Evolutionary conservation across 768 basidiomycete genomes (phyloP), one percentile per base, ranked within the genome.

Genomic region (Xerocomus brunneocitrinus): DNA sequence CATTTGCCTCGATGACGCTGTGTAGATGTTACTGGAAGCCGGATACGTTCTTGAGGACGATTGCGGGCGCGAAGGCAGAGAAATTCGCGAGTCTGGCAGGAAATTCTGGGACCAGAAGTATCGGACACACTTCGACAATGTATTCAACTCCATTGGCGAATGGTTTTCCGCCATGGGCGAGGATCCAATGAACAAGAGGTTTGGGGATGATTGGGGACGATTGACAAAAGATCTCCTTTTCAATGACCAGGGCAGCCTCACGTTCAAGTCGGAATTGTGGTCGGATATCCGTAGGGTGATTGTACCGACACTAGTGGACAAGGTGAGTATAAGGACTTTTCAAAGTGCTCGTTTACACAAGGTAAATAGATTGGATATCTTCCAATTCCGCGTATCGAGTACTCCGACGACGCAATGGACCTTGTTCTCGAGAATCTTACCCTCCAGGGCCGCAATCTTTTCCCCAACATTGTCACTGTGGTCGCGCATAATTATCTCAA

Each of bases 341-440:
- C 24, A 49, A 9, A 50, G 8, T 25, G 13, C 13, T 42, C 32
- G 35, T 13, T 12, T 44, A 56, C 14, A 53, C 40, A 30, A 3
- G 30, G 25, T 24, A 34, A 25, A 3, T 27, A 89, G 82, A 75
- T 87, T 47, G 87, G 86, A 22, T 87, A 91, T 62, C 66, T 95
- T 50, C 93, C 93, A 7, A 95, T 98, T 58, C 95, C 95, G 0
- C 86, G 93, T 34, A 83, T 94, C 66, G 95, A 97, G 71, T 98
- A 97, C 73, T 87, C 88, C 34, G 92, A 95, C 70, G 86, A 91
- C 48, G 65, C 77, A 6, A 72, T 95, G 55, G 95, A 97, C 61
- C 79, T 97, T 41, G 90, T 95, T 53, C 83, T 98, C 57, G 95
- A 98, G 77, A 98, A 95, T 69, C 79, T 98, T 32, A 88, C 89